Conservation (phyloP, 805 yeast species). For the Clavispora asparagi region DNA sequence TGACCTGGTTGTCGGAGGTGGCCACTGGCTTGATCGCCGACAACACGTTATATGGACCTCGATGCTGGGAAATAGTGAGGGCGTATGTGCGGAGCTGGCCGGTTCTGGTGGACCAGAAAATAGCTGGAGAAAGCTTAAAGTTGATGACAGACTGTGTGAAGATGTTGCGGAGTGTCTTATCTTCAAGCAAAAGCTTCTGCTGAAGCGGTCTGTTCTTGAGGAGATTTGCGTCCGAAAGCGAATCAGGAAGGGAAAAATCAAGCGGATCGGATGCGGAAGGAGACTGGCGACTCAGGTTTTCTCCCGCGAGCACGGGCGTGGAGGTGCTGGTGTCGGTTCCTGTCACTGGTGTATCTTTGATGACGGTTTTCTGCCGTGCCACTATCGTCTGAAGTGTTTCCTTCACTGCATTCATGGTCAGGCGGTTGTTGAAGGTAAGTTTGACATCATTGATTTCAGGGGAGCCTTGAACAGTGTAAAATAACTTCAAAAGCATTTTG, state of each 20-base stretch:
- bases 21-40: constrained; percentile 94
- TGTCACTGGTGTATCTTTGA: constrained; percentile 30
- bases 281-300: background rate
- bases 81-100: constrained; percentile 83
- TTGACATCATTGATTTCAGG: constrained; percentile 26
- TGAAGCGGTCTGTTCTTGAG: constrained; percentile 73
- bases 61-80: constrained; percentile 72
- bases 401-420: constrained; percentile 72
- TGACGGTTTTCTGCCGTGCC: constrained; percentile 56
- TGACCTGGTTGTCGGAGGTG: constrained; percentile 86
- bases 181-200: constrained; percentile 66
- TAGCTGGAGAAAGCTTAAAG: constrained; percentile 67
- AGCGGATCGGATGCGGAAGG: constrained; percentile 10
- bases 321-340: constrained; percentile 2
- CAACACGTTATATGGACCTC: constrained; percentile 90
- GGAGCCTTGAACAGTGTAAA: constrained; percentile 37
- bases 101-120: constrained; percentile 83
- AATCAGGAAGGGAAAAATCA: constrained; percentile 19
- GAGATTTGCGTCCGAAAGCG: constrained; percentile 42
- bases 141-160: constrained; percentile 87
- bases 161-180: constrained; percentile 61
- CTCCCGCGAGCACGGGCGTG: constrained; percentile 9
- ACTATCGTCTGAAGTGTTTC: constrained; percentile 62
- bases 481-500: constrained; percentile 60
- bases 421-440: constrained; percentile 65